These are phyloP conservation scores for Delitschia confertaspora DNA, from an alignment of 495 filamentous ascomycete species.

Conservation along the genomic window DNA sequence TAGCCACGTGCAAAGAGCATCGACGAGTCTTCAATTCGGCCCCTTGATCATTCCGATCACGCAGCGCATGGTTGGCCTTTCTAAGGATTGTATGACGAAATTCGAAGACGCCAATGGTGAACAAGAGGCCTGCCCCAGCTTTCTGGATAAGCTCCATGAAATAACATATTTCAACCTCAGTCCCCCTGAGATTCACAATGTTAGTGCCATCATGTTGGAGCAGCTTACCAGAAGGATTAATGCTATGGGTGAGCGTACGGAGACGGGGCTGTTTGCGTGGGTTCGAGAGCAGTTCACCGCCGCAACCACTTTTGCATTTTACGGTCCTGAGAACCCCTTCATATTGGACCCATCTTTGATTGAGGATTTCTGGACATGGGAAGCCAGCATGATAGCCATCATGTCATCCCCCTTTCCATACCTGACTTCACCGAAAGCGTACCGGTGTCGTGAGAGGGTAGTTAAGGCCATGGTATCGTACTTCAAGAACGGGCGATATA, in stretches of 20 bases:
- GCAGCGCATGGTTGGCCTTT: slow-evolving; percentile 23
- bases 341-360: slow-evolving; percentile 22
- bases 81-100: slow-evolving; percentile 17
- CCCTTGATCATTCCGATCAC: slow-evolving; percentile 19
- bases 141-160: slow-evolving; percentile 26
- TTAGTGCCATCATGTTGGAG: slow-evolving; percentile 29
- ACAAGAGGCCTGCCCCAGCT: slow-evolving; percentile 13
- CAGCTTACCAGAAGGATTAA: slow-evolving; percentile 23
- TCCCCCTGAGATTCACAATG: slow-evolving; percentile 30
- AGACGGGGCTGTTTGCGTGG: slow-evolving; percentile 13
- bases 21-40: slow-evolving; percentile 39
- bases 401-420: slow-evolving; percentile 22
- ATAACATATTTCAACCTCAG: slow-evolving; percentile 20
- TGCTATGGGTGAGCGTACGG: slow-evolving; percentile 1
- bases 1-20: slow-evolving; percentile 37
- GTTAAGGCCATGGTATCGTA: slow-evolving; percentile 27
- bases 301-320: slow-evolving; percentile 20
- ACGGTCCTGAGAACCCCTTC: slow-evolving; percentile 31
- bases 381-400: slow-evolving; percentile 15
- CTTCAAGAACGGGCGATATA: slow-evolving; percentile 11
- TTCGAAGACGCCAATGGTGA: slow-evolving; percentile 9
- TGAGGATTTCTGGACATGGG: slow-evolving; percentile 30
- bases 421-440: slow-evolving; percentile 22
- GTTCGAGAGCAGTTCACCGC: slow-evolving; percentile 6
- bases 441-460: slow-evolving; percentile 24